Base-by-base conservation (phyloP, 352 stramenopile species). In the Globisporangium carolinianum region DNA sequence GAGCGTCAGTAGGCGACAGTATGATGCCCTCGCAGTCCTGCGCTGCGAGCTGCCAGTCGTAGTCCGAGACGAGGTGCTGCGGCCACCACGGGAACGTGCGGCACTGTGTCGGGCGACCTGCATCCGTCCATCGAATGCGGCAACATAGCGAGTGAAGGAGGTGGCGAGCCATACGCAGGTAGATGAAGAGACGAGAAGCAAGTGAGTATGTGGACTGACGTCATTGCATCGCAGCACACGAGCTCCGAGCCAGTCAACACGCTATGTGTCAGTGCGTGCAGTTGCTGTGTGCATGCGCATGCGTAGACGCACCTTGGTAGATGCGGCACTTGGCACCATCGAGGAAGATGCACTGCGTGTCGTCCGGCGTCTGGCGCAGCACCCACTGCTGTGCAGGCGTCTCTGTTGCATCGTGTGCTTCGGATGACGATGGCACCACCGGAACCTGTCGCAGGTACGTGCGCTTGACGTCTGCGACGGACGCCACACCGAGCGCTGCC, bases 81-180 rank as follows among this genome's bases (percentile, higher is more conserved):
- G 80, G 83, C 83, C 83, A 93, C 77, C 82, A 93, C 45, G 83
- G 83, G 51, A 87, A 93, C 47, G 83, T 93, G 10, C 77, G 75
- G 57, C 83, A 93, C 62, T 93, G 83, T 46, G 79, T 91, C 38
- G 83, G 83, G 9, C 83, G 70, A 5, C 73, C 80, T 87, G 61
- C n/a, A n/a, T n/a, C n/a, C n/a, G n/a, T n/a, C n/a, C n/a, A n/a
- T n/a, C n/a, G n/a, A n/a, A n/a, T n/a, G n/a, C n/a, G n/a, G n/a
- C n/a, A n/a, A n/a, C n/a, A n/a, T n/a, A n/a, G n/a, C n/a, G n/a
- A n/a, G n/a, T n/a, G n/a, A n/a, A n/a, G n/a, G n/a, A n/a, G n/a
- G n/a, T n/a, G n/a, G n/a, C n/a, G n/a, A n/a, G n/a, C n/a, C n/a
- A n/a, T n/a, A n/a, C n/a, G n/a, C n/a, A n/a, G n/a, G n/a, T n/a